A percentile compares a stretch with the other conserved stretches of the same genome.
These are phyloP conservation scores for Colletotrichum liriopes DNA, from an alignment of 2,329 filamentous ascomycete genomes.

Conservation along the genomic window DNA sequence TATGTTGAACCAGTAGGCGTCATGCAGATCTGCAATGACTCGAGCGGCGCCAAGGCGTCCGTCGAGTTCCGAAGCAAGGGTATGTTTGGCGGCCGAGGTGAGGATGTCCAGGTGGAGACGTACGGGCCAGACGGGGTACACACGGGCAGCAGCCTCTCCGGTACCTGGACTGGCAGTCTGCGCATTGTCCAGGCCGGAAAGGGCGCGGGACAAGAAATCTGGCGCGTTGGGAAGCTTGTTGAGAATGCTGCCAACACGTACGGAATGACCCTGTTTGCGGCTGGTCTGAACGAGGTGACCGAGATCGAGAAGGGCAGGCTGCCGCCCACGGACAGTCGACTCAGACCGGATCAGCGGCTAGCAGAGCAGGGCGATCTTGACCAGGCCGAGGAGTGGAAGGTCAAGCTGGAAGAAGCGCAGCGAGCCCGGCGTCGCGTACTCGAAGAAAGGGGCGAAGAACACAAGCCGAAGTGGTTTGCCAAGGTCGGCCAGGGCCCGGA, in stretches of 20 bases:
- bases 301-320: constrained; percentile 81
- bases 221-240: constrained; percentile 84
- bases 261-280: constrained; percentile 90
- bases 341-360: constrained; percentile 90
- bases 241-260: constrained; percentile 86
- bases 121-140: constrained; percentile 77
- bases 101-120: constrained; percentile 87
- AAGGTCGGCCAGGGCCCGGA: constrained; percentile 73
- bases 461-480: constrained; percentile 89
- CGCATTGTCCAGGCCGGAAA: constrained; percentile 76
- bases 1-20: constrained; percentile 95
- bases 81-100: constrained; percentile 95
- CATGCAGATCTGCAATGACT: constrained; percentile 90
- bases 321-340: constrained; percentile 85
- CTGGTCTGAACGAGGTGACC: constrained; percentile 89
- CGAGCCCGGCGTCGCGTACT: constrained; percentile 80
- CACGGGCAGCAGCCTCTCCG: constrained; percentile 78
- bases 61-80: constrained; percentile 94
- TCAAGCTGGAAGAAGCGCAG: constrained; percentile 88
- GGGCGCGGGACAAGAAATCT: constrained; percentile 77
- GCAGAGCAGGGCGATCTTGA: constrained; percentile 88
- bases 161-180: constrained; percentile 88
- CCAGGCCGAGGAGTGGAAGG: constrained; percentile 86
- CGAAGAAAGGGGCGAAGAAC: constrained; percentile 81
- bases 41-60: constrained; percentile 85